These are phyloP conservation scores for Penicillium griseofulvum DNA, from an alignment of 2,329 filamentous ascomycete genomes.

Conservation along the genomic window DNA sequence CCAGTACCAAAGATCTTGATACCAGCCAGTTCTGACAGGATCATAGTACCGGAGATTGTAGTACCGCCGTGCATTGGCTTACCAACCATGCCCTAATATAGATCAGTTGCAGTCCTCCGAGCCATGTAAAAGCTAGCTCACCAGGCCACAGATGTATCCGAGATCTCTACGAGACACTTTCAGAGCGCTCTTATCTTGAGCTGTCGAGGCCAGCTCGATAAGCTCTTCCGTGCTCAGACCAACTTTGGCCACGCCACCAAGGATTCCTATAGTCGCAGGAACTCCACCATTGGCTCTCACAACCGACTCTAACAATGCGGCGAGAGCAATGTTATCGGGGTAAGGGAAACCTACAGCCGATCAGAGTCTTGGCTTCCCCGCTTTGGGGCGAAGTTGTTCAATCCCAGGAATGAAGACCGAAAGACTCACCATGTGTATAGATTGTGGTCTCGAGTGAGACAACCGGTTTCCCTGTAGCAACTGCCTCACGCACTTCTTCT, in stretches of 20 bases:
- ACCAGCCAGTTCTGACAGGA: conserved; percentile 79
- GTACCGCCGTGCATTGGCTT: conserved; percentile 80
- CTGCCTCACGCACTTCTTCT: conserved; percentile 76
- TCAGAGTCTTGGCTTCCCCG: conserved; percentile 12
- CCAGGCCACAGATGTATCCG: conserved; percentile 74
- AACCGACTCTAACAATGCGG: conserved; percentile 74
- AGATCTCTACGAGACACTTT: conserved; percentile 89
- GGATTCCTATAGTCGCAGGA: conserved; percentile 85
- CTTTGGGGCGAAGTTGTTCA: background rate
- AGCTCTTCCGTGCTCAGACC: conserved; percentile 73
- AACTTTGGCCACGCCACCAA: conserved; percentile 78
- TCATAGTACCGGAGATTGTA: conserved; percentile 89
- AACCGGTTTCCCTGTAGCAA: conserved; percentile 72
- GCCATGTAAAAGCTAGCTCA: conserved; percentile 40
- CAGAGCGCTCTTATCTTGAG: conserved; percentile 64
- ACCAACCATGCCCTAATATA: conserved; percentile 59
- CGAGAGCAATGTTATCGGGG: conserved; percentile 70
- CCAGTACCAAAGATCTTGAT: conserved; percentile 94
- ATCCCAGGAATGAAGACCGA: background rate
- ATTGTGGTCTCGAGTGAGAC: conserved; percentile 95
- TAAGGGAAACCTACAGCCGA: conserved; percentile 60
- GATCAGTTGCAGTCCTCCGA: conserved; percentile 1
- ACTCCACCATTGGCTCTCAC: conserved; percentile 78
- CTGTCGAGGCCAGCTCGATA: conserved; percentile 62
- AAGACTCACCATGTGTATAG: conserved; percentile 76